Percentiles rank a stretch among this genome's conserved stretches.
Conservation (phyloP, 169 alveolate species). For the Plasmodium vinckei region DNA sequence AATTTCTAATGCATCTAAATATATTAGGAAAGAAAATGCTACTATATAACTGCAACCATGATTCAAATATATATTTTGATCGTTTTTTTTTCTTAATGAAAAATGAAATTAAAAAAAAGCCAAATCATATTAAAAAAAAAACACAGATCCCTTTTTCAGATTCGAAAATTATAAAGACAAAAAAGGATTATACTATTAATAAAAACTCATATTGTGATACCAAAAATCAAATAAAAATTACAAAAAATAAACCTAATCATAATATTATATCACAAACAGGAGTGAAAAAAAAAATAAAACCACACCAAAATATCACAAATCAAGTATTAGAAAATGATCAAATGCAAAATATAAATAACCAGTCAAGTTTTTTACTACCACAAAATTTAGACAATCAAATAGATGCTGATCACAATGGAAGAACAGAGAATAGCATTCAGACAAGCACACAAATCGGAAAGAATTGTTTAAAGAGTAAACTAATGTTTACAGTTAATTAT, state of each 20-base stretch:
- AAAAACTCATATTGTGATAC: slow-evolving; percentile 11
- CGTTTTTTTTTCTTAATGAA: slow-evolving; percentile 62
- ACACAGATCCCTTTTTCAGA: slow-evolving; percentile 1
- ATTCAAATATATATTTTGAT: slow-evolving; percentile 67
- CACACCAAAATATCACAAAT: background rate
- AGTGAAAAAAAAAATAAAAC: too few relatives aligned
- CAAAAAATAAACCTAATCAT: background rate
- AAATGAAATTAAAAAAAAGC: slow-evolving; percentile 57
- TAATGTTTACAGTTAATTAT: slow-evolving; percentile 52
- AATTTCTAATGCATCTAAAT: slow-evolving; percentile 34
- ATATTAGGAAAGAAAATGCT: slow-evolving; percentile 55
- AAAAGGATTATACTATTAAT: slow-evolving; percentile 22
- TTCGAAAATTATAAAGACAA: slow-evolving; percentile 24
- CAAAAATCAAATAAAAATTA: background rate
- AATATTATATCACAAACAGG: background rate
- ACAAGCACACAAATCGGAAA: slow-evolving; percentile 8
- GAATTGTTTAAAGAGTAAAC: slow-evolving; percentile 19
- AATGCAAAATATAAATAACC: background rate
- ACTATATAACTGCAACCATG: slow-evolving; percentile 36
- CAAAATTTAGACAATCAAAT: slow-evolving; percentile 10
- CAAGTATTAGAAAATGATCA: background rate
- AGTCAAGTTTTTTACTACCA: slow-evolving; percentile 28
- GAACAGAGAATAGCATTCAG: background rate
- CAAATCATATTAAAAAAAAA: slow-evolving; percentile 30
- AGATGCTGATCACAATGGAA: slow-evolving; percentile 15